Conservation (phyloP, 2,329 filamentous ascomycete species). For the Myriangium duriaei region DNA sequence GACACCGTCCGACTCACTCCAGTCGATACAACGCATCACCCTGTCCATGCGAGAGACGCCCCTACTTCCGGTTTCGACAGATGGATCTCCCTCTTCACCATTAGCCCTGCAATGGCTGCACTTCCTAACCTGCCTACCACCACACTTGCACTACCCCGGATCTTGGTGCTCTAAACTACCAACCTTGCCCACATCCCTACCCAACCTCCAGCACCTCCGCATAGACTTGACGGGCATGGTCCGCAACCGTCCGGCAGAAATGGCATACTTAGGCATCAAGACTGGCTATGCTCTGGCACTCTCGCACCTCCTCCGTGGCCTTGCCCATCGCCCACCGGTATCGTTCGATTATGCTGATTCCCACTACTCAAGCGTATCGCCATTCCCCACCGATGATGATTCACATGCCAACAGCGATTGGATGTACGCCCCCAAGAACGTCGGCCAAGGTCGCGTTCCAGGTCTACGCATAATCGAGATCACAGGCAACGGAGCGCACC, state of each 20-base stretch:
- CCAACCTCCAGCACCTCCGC: constrained; percentile 2
- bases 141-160: constrained; percentile 20
- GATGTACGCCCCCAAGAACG: not conserved
- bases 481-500: constrained; percentile 2
- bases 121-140: constrained; percentile 18
- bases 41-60: constrained; percentile 23
- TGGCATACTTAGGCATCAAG: constrained; percentile 6
- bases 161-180: constrained; percentile 11
- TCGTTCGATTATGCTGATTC: not conserved
- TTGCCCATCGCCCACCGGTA: not conserved
- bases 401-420: not conserved
- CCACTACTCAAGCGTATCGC: too few relatives aligned
- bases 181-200: constrained; percentile 6
- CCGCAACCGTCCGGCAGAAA: constrained; percentile 3
- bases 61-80: constrained; percentile 1
- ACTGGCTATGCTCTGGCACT: constrained; percentile 4
- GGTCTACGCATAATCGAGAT: constrained; percentile 1
- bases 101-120: constrained; percentile 23
- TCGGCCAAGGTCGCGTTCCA: not conserved
- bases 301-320: not conserved
- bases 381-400: too few relatives aligned
- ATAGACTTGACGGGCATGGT: constrained; percentile 3
- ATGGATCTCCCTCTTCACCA: not conserved
- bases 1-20: constrained; percentile 15
- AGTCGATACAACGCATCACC: constrained; percentile 23